A percentile compares a stretch with the other conserved stretches of the same genome.
phyloP scores from a whole-genome alignment of 1,284 basidiomycete species.

The Austropuccinia psidii region DNA sequence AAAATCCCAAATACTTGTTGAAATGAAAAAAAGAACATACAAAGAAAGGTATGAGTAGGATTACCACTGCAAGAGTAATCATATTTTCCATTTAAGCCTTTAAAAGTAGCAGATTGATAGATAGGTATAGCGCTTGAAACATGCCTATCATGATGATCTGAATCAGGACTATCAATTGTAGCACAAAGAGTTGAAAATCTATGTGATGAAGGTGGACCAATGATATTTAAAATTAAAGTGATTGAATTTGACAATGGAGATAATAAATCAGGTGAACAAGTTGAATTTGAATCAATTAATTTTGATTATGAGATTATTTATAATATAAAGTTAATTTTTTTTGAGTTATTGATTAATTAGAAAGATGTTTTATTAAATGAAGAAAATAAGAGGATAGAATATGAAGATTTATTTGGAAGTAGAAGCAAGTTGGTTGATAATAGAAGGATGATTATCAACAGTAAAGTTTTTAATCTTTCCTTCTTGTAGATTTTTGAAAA shows the following conservation, averaged over 20 bases:
- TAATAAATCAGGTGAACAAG: background rate
- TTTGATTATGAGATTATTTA: too few relatives aligned
- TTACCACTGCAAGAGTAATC: slow-evolving; percentile 95
- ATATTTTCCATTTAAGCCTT: slow-evolving; percentile 79
- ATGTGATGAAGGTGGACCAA: background rate
- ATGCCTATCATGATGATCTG: slow-evolving; percentile 86
- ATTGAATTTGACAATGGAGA: background rate
- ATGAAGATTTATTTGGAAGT: too few relatives aligned
- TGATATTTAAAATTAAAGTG: background rate
- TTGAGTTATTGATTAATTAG: too few relatives aligned
- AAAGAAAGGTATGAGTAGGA: slow-evolving; percentile 86
- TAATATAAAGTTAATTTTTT: too few relatives aligned
- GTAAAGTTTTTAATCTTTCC: too few relatives aligned
- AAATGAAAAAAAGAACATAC: slow-evolving; percentile 59
- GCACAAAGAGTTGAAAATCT: slow-evolving; percentile 72
- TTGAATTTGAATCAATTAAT: too few relatives aligned
- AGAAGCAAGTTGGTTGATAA: too few relatives aligned
- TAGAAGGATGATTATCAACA: too few relatives aligned
- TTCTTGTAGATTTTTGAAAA: too few relatives aligned
- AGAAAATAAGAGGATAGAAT: too few relatives aligned
- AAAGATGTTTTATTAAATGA: too few relatives aligned
- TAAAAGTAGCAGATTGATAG: slow-evolving; percentile 97
- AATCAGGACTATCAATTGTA: slow-evolving; percentile 67
- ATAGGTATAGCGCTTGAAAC: slow-evolving; percentile 90
- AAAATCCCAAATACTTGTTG: too few relatives aligned